Evolutionary conservation across 2,329 filamentous ascomycete genomes (phyloP).

Genomic region (Fusarium stilboides): DNA sequence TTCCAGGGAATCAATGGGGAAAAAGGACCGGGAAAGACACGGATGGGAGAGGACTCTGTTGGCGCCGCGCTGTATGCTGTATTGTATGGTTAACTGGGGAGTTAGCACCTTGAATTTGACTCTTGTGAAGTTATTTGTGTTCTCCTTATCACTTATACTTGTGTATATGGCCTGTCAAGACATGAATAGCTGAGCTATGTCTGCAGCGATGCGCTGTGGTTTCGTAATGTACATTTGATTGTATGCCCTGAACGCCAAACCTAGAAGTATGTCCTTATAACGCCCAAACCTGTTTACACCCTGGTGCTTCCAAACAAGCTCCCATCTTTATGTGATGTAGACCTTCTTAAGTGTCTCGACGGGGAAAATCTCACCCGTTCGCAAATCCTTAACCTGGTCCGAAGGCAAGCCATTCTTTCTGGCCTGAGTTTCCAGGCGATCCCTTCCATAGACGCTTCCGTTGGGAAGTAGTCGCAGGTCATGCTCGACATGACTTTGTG

Average conservation of each 20-base stretch:
- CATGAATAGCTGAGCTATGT: neutral
- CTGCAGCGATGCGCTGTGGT: slow-evolving; percentile 2
- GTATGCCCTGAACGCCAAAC: slow-evolving; percentile 2
- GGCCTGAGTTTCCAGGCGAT: slow-evolving; percentile 81
- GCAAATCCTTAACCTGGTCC: slow-evolving; percentile 82
- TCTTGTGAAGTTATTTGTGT: slow-evolving; percentile 15
- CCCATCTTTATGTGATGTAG: slow-evolving; percentile 79
- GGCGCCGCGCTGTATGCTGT: slow-evolving; percentile 43
- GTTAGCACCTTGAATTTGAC: slow-evolving; percentile 40
- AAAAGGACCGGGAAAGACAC: slow-evolving; percentile 17
- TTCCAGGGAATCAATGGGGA: slow-evolving; percentile 27
- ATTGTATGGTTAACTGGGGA: slow-evolving; percentile 46
- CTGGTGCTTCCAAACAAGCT: neutral
- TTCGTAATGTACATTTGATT: slow-evolving; percentile 16
- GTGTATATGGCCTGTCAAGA: neutral
- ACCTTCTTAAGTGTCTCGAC: slow-evolving; percentile 83
- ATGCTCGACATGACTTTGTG: slow-evolving; percentile 90
- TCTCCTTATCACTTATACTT: neutral
- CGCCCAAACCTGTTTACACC: neutral
- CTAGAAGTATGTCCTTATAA: neutral
- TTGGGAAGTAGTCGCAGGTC: slow-evolving; percentile 92
- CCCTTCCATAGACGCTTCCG: slow-evolving; percentile 84
- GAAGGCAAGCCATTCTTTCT: slow-evolving; percentile 80
- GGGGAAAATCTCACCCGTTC: slow-evolving; percentile 78
- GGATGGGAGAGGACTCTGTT: slow-evolving; percentile 28